Evolutionary conservation across 2,329 filamentous ascomycete species (phyloP).

Genomic region (Venturia oleaginea): DNA sequence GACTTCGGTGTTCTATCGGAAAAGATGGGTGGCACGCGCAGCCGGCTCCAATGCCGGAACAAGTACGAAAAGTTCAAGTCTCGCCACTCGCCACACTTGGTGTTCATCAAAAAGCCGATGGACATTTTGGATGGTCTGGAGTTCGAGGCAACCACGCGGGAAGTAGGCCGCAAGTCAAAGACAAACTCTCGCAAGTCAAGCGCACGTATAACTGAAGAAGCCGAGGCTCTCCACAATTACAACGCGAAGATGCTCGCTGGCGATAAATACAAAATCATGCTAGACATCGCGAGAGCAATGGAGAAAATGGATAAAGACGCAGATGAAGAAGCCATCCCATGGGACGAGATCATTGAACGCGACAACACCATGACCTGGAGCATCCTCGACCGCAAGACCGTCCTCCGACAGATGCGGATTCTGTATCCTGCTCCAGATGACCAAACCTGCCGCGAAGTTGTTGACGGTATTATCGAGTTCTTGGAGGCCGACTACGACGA

Average conservation of each 20-base stretch:
- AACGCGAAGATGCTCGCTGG: slow-evolving; percentile 30
- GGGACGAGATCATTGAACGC: background rate
- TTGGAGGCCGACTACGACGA: background rate
- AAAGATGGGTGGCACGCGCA: slow-evolving; percentile 52
- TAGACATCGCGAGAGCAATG: background rate
- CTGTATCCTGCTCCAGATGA: background rate
- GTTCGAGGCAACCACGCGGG: background rate
- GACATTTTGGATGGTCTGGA: background rate
- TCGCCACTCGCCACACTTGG: background rate
- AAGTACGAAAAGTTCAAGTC: slow-evolving; percentile 53
- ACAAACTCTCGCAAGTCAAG: slow-evolving; percentile 1
- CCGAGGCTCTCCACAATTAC: slow-evolving; percentile 17
- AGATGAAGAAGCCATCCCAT: background rate
- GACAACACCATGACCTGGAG: background rate
- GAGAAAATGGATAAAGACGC: background rate
- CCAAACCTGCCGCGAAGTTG: background rate
- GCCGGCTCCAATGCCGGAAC: slow-evolving; percentile 55
- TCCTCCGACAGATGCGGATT: background rate
- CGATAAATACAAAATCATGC: slow-evolving; percentile 30
- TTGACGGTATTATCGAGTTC: background rate
- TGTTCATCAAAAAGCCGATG: background rate
- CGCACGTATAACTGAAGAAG: slow-evolving; percentile 17
- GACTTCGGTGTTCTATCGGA: slow-evolving; percentile 58
- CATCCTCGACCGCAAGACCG: background rate
- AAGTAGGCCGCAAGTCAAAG: background rate